Evolutionary conservation across 2,329 filamentous ascomycete genomes (phyloP), one percentile per base, ranked within the genome.

Genomic region (Apiospora sp.): DNA sequence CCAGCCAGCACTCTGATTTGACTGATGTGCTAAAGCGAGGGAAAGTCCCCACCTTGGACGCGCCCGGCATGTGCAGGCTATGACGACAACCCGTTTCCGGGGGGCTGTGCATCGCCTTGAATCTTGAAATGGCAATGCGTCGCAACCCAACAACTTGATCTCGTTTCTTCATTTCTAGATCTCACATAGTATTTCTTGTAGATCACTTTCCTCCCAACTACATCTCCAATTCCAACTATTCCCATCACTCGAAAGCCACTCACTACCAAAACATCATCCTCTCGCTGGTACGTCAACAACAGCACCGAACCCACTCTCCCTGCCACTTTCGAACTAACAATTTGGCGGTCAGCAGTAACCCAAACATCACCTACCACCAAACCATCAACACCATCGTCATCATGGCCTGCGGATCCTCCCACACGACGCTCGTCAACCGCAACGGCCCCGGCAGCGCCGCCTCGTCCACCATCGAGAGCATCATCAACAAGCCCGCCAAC

Each of bases 391-490:
- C 6, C 30, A 69, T 48, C 30, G 54, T 48, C 68, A 69, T 22
- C 27, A 82, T 82, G 80, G 80, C 80, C 64, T 83, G 81, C 76
- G 75, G 78, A 71, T 81, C 82, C 27, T 76, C 78, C n/a, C 76
- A 78, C 69, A 73, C 76, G 27, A 69, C 71, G 30, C 80, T 82
- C 75, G 81, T 84, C 71, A 81, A 84, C 79, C 78, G 76, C 73
- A 87, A 86, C 78, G 86, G 86, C 37, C 86, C 86, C 44, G 86
- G 87, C 71, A 85, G 84, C 75, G 81, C 85, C 4, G 86, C 87
- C 44, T 82, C 84, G 1, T 87, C 86, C 64, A 87, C 86, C 70
- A 83, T 86, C 74, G 84, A 85, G 75, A 85, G 80, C 76, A 87
- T 89, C 77, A 78, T 88, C 75, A 64, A 64, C 58, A 89, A 89